Evolutionary conservation across 495 filamentous ascomycete species (phyloP).

Genomic region (Penicillium parvum): DNA sequence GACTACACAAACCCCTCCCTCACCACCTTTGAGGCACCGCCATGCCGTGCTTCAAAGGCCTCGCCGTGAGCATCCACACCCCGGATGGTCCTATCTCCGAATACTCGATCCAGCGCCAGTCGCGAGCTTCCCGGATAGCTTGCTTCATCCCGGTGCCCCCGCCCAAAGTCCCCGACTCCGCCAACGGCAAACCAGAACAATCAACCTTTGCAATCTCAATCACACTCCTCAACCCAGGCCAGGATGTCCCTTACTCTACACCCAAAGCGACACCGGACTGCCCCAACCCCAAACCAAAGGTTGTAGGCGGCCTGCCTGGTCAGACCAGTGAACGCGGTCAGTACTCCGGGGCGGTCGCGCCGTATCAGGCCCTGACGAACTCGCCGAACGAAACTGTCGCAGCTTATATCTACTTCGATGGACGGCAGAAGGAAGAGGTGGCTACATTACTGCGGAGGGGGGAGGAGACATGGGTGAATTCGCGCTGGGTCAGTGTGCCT

Average conservation of each 20-base stretch:
- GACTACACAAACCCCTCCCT: conserved; percentile 2
- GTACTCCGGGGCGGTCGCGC: conserved; percentile 57
- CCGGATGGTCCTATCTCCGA: conserved; percentile 84
- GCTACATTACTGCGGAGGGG: conserved; percentile 88
- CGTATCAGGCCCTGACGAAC: conserved; percentile 83
- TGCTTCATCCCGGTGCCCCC: conserved; percentile 95
- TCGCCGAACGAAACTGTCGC: conserved; percentile 94
- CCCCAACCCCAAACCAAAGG: conserved; percentile 71
- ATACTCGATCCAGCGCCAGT: conserved; percentile 91
- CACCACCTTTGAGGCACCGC: conserved; percentile 11
- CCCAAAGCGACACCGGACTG: conserved; percentile 68
- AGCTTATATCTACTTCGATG: conserved; percentile 99
- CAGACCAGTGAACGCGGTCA: conserved; percentile 49
- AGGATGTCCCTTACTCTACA: conserved; percentile 83
- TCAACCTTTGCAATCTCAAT: conserved; percentile 96
- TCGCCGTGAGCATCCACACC: conserved; percentile 93
- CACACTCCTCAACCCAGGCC: conserved; percentile 83
- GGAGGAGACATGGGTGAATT: conserved; percentile 99
- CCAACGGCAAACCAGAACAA: conserved; percentile 72
- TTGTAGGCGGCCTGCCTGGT: conserved; percentile 68
- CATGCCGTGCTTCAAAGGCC: conserved; percentile 98
- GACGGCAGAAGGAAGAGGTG: conserved; percentile 91
- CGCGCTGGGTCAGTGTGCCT: conserved; percentile 92
- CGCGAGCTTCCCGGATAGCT: conserved; percentile 83
- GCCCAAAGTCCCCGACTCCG: conserved; percentile 65